Conservation (phyloP, 164 flowering plant species). For the Vitis riparia region DNA sequence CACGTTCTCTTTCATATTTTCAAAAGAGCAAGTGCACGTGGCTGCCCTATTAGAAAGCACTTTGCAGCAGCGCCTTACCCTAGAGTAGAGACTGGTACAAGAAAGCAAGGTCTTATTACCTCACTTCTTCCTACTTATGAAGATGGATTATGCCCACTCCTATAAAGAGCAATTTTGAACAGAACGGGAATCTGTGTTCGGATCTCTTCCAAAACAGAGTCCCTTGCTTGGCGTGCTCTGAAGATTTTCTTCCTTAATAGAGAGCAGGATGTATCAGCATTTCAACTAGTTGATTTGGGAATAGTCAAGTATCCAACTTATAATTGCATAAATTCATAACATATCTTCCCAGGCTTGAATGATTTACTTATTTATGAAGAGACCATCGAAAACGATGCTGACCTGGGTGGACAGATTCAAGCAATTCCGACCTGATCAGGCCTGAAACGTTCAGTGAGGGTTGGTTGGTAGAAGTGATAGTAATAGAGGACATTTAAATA, state of each 20-base stretch:
- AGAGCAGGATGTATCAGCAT: slow-evolving; percentile 83
- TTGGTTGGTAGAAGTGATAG: too few relatives aligned
- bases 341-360: slow-evolving; percentile 48
- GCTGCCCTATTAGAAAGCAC: too few relatives aligned
- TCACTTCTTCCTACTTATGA: slow-evolving; percentile 50
- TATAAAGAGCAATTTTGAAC: slow-evolving; percentile 44
- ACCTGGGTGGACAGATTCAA: too few relatives aligned
- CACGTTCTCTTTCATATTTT: too few relatives aligned
- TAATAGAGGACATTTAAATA: too few relatives aligned
- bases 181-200: slow-evolving; percentile 52
- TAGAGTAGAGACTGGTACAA: slow-evolving; percentile 16
- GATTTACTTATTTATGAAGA: slow-evolving; percentile 82
- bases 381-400: slow-evolving; percentile 9
- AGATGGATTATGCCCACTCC: slow-evolving; percentile 49
- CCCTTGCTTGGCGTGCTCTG: slow-evolving; percentile 87
- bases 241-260: slow-evolving; percentile 91
- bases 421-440: too few relatives aligned
- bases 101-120: slow-evolving; percentile 55
- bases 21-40: too few relatives aligned
- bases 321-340: slow-evolving; percentile 56
- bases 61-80: too few relatives aligned
- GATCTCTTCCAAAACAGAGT: slow-evolving; percentile 66
- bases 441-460: too few relatives aligned
- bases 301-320: slow-evolving; percentile 83
- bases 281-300: slow-evolving; percentile 81